Base-by-base conservation (phyloP, 257 asterid species). In the Capsicum rhomboideum region DNA sequence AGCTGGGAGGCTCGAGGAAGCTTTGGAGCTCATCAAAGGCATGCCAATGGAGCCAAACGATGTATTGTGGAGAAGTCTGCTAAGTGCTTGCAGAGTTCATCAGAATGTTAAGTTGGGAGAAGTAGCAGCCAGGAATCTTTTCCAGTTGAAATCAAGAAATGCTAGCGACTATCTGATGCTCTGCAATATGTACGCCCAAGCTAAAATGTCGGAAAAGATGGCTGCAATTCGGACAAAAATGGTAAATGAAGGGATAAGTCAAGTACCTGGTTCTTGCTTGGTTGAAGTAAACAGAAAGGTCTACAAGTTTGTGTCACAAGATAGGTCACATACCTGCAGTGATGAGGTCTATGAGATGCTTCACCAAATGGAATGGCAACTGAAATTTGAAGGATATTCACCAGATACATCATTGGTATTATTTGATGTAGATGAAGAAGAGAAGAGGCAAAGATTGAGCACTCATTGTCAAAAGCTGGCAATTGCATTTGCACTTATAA, bases 311-410 rank as follows among this genome's bases (percentile, higher is more conserved):
- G 90, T 90, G 11, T 93, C 99, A 6, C 90, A 91, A 44, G 99
- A 90, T 69, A 86, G 0, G 79, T 71, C 91, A 10, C 87, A 85
- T 85, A 92, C 97, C 28, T 86, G 82, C 18, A 83, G 87, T 63
- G 77, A 79, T 1, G 90, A 85, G 42, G 91, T 94, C 20, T 81
- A 89, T 16, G 97, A 95, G 64, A 95, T 94, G 98, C 87, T 95
- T 74, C 93, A 89, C 86, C 97, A 95, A 55, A 95, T 95, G 97
- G 98, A 90, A 81, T 94, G 99, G 97, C 98, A 96, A 88, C 78
- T 96, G 88, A 93, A 82, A 85, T 96, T 94, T 82, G 97, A 93
- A 86, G 97, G 98, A 26, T 94, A 95, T 85, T 64, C 64, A 21
- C 91, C 97, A 1, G 98, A 95, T 56, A 92, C 92, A 17, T 87